Evolutionary conservation across 768 basidiomycete species (phyloP).

Genomic region (Gelatoporia subvermispora): DNA sequence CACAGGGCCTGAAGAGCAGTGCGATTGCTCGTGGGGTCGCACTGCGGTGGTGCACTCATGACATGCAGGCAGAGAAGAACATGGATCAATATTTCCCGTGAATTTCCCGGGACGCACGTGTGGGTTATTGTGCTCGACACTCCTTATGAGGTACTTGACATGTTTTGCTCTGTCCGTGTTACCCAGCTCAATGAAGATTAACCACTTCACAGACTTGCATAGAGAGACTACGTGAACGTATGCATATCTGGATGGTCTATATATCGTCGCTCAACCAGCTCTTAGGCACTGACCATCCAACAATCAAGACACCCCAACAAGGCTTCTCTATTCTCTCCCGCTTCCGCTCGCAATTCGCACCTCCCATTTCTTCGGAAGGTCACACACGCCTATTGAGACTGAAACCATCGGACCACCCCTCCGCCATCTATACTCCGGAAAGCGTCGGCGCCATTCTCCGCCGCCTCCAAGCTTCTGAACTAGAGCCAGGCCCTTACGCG

Average conservation of each 20-base stretch:
- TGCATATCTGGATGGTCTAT: slow-evolving; percentile 20
- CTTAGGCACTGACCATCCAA: slow-evolving; percentile 69
- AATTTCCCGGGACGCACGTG: slow-evolving; percentile 55
- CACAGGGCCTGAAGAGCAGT: background rate
- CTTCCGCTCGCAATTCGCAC: slow-evolving; percentile 57
- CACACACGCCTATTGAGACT: slow-evolving; percentile 52
- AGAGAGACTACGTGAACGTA: slow-evolving; percentile 54
- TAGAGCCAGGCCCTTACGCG: no score
- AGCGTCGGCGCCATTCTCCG: slow-evolving; percentile 49
- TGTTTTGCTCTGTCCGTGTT: background rate
- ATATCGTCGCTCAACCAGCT: background rate
- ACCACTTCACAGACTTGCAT: slow-evolving; percentile 49
- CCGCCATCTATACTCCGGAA: slow-evolving; percentile 43
- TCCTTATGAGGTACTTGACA: slow-evolving; percentile 55
- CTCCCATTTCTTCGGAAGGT: slow-evolving; percentile 56
- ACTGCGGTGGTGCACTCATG: background rate
- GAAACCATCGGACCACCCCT: slow-evolving; percentile 31
- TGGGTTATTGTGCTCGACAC: slow-evolving; percentile 80
- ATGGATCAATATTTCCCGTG: slow-evolving; percentile 71
- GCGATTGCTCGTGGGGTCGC: background rate
- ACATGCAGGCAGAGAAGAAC: slow-evolving; percentile 56
- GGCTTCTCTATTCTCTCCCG: slow-evolving; percentile 59
- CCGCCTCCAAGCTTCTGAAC: slow-evolving; percentile 33
- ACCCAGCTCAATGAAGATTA: background rate
- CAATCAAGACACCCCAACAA: slow-evolving; percentile 57